A percentile compares a stretch with the other conserved stretches of the same genome.
These are phyloP conservation scores for Boletus pseudo-olivaceus DNA, from an alignment of 768 basidiomycete genomes.

Conservation along the genomic window DNA sequence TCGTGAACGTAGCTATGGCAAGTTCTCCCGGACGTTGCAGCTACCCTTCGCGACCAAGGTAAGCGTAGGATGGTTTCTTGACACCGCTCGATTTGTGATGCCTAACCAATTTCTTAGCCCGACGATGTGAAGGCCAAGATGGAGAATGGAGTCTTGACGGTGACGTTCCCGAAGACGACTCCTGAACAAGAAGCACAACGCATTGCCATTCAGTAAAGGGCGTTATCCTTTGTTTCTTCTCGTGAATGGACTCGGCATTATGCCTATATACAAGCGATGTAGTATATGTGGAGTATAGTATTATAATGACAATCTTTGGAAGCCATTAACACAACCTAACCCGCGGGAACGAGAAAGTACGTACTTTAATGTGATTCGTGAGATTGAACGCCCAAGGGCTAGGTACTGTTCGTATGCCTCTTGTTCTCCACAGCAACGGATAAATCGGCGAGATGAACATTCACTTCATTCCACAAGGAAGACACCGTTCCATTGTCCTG, in stretches of 20 bases:
- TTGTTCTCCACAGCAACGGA: no score
- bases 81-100: neutral
- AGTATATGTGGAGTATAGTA: neutral
- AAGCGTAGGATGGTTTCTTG: neutral
- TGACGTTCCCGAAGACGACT: constrained; percentile 42
- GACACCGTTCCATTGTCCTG: no score
- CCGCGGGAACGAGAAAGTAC: neutral
- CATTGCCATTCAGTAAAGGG: constrained; percentile 24
- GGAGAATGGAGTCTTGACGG: constrained; percentile 42
- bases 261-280: neutral
- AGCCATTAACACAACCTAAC: neutral
- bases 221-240: neutral
- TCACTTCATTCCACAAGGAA: no score
- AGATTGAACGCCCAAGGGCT: no score
- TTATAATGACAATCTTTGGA: neutral
- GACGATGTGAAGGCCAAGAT: constrained; percentile 44
- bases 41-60: constrained; percentile 45
- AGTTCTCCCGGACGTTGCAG: constrained; percentile 41
- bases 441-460: neutral
- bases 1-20: constrained; percentile 42
- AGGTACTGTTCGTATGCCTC: no score
- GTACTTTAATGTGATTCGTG: neutral
- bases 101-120: constrained; percentile 22
- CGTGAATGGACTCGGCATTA: neutral
- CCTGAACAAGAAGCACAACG: constrained; percentile 39